Evolutionary conservation across 148 eudicot genomes (phyloP), one percentile per base, ranked within the genome.

Genomic region (Rhododendron molle): DNA sequence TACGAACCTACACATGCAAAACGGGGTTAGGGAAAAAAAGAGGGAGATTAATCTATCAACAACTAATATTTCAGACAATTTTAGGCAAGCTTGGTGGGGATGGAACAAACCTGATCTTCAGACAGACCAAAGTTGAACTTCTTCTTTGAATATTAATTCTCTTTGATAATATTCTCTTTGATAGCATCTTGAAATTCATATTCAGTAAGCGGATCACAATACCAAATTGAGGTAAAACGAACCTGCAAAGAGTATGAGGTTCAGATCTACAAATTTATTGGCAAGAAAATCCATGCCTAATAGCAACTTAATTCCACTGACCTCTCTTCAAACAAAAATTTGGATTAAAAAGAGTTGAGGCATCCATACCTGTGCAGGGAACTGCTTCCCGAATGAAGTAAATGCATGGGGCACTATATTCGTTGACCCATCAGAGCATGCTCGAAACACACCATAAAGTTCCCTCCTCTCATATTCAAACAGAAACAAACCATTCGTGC

Each of bases 401-500:
- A 85, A 93, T 44, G 92, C 94, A 85, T 90, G 46, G 12, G 94
- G 91, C 34, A 77, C 87, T 84, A 90, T 88, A 85, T 93, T 87
- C 86, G 93, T 84, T 23, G 85, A 91, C 82, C 98, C 98, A 91
- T 95, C 90, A 77, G 93, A 90, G 73, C 58, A 83, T 10, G 98
- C 98, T 88, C 86, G 92, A 88, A 85, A 95, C 78, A 95, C 96
- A 81, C 98, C 98, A 89, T 89, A 85, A 14, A 95, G 93, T 81
- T 88, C 90, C 87, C 90, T 91, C 38, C 78, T 89, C 82, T 90
- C 90, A 83, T 49, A 88, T 87, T 95, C 98, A 84, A 90, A 95
- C 83, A 95, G 90, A 86, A 95, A 95, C 85, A 95, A 91, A 90
- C 36, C 96, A 95, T 95, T 82, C 98, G 96, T 74, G 85, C 87